A percentile compares a stretch with the other conserved stretches of the same genome.
Evolutionary conservation across 331 rosid genomes (phyloP).

Genomic region (Quercus phellos): DNA sequence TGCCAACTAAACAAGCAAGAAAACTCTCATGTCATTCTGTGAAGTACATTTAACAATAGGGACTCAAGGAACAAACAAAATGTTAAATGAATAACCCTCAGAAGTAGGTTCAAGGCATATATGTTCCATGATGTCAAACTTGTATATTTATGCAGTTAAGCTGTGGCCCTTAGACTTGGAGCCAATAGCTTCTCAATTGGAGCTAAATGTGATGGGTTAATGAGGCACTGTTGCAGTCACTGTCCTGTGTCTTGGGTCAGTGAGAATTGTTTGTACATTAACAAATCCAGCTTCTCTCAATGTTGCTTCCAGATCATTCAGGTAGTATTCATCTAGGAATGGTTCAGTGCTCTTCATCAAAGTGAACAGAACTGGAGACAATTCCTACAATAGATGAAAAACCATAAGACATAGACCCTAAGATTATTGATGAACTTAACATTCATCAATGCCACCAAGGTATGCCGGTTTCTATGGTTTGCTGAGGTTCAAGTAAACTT

Average conservation of each 20-base stretch:
- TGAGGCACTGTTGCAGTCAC: constrained; percentile 50
- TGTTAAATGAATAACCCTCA: too few relatives aligned
- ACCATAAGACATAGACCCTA: neutral
- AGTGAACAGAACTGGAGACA: constrained; percentile 54
- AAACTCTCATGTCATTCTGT: too few relatives aligned
- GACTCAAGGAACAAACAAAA: too few relatives aligned
- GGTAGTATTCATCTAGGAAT: constrained; percentile 54
- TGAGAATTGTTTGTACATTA: constrained; percentile 42
- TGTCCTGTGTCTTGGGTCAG: constrained; percentile 58
- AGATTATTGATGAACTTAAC: neutral
- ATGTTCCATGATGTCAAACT: neutral
- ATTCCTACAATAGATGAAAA: constrained; percentile 34
- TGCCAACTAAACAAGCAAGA: too few relatives aligned
- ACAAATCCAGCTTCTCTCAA: constrained; percentile 48
- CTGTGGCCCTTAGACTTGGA: neutral
- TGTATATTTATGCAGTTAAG: neutral
- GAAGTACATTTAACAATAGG: too few relatives aligned
- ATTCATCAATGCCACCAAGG: neutral
- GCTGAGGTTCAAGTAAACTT: too few relatives aligned
- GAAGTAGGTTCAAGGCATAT: too few relatives aligned
- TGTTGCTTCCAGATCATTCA: constrained; percentile 50
- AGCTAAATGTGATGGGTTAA: constrained; percentile 8
- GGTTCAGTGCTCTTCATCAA: constrained; percentile 68
- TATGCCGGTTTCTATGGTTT: too few relatives aligned
- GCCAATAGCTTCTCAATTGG: neutral